Percentiles rank a stretch among this genome's conserved stretches.
These are phyloP conservation scores for Kwoniella europaea DNA, from an alignment of 768 basidiomycete species.

Conservation along the genomic window DNA sequence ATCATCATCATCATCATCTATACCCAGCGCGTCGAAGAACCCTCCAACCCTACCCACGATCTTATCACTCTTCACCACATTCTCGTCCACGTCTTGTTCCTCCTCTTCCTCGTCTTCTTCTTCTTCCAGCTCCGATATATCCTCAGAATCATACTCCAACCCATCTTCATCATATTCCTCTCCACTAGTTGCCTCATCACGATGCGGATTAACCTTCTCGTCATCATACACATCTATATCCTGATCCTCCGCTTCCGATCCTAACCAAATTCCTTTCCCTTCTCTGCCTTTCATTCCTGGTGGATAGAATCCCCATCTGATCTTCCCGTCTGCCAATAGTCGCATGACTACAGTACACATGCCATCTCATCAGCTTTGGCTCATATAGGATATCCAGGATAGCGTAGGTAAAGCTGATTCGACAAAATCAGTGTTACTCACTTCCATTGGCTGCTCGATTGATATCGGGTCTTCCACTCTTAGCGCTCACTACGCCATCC, in stretches of 20 bases:
- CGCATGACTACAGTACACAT: slow-evolving; percentile 70
- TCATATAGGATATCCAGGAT: neutral
- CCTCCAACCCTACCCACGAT: slow-evolving; percentile 30
- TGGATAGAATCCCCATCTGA: slow-evolving; percentile 87
- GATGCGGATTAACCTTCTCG: slow-evolving; percentile 8
- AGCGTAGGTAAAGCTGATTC: neutral
- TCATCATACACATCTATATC: slow-evolving; percentile 14
- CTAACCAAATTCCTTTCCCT: slow-evolving; percentile 53
- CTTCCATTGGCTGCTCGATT: slow-evolving; percentile 88
- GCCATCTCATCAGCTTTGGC: neutral
- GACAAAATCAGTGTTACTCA: slow-evolving; percentile 60
- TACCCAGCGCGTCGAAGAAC: slow-evolving; percentile 46
- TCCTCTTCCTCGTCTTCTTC: slow-evolving; percentile 51
- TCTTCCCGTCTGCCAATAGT: slow-evolving; percentile 76
- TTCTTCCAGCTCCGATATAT: slow-evolving; percentile 17
- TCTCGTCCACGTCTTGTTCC: slow-evolving; percentile 56
- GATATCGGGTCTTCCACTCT: slow-evolving; percentile 84
- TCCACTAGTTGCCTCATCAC: slow-evolving; percentile 49
- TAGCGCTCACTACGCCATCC: slow-evolving; percentile 70
- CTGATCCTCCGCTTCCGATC: slow-evolving; percentile 16
- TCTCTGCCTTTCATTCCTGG: slow-evolving; percentile 55
- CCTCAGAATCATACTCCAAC: slow-evolving; percentile 10
- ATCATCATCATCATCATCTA: slow-evolving; percentile 33
- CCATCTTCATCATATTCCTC: slow-evolving; percentile 42
- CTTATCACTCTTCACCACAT: slow-evolving; percentile 11